Conservation (phyloP, 1,139 yeast species). For the Tardiomyces blankii region DNA sequence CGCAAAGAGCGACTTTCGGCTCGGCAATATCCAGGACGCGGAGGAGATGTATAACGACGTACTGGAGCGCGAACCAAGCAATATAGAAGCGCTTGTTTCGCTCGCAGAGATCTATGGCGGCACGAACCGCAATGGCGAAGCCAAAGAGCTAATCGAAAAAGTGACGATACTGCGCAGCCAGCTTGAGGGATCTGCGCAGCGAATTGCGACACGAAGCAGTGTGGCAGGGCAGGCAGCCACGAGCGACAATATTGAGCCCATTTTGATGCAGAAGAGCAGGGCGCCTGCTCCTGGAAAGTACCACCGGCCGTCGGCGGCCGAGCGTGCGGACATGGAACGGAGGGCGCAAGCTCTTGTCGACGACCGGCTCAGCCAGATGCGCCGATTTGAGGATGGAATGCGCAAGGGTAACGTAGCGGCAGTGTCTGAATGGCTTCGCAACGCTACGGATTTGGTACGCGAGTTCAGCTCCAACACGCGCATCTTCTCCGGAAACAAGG, state of each 20-base stretch:
- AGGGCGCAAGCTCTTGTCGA: constrained; percentile 5
- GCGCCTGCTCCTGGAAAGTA: no score
- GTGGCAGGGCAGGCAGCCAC: neutral
- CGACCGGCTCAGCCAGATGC: constrained; percentile 31
- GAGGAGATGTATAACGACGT: constrained; percentile 50
- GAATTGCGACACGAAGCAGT: neutral
- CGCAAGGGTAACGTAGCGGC: constrained; percentile 49
- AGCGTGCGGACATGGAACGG: neutral
- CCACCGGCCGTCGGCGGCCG: no score
- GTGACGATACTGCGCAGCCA: constrained; percentile 24
- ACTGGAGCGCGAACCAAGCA: constrained; percentile 45
- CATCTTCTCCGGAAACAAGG: constrained; percentile 64
- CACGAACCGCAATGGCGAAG: constrained; percentile 54
- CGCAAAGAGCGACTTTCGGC: constrained; percentile 70
- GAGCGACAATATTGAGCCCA: constrained; percentile 1
- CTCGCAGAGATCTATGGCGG: constrained; percentile 69
- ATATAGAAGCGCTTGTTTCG: constrained; percentile 63
- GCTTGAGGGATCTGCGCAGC: constrained; percentile 1
- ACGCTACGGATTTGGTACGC: constrained; percentile 74
- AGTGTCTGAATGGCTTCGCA: constrained; percentile 69
- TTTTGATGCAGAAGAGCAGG: no score
- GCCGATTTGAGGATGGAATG: constrained; percentile 45
- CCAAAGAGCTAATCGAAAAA: constrained; percentile 46
- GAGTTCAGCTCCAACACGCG: constrained; percentile 71
- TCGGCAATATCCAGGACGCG: constrained; percentile 62